Evolutionary conservation across 768 basidiomycete genomes (phyloP).

Genomic region (Mycena venus): DNA sequence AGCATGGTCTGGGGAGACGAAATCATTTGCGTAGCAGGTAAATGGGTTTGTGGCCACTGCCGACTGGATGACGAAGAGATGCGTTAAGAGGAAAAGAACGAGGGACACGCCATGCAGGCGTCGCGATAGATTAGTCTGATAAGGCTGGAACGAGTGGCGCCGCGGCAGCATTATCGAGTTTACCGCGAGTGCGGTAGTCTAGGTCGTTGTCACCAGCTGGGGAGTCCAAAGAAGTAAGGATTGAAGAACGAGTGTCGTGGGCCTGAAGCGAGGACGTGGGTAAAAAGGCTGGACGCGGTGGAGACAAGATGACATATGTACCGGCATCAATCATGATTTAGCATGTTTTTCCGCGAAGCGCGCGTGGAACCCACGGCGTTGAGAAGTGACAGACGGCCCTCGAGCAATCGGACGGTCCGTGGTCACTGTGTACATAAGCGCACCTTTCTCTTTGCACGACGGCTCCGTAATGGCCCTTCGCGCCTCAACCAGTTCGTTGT

Average conservation of each 20-base stretch:
- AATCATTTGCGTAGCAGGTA: conserved; percentile 66
- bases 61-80: background rate
- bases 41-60: conserved; percentile 28
- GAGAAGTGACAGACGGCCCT: no score
- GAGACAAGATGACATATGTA: background rate
- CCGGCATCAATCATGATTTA: background rate
- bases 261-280: background rate
- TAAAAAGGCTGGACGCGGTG: background rate
- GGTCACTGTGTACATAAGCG: no score
- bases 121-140: no score
- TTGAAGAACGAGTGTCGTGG: background rate
- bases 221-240: background rate
- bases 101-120: background rate
- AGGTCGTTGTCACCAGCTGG: background rate
- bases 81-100: background rate
- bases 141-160: background rate
- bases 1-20: conserved; percentile 64
- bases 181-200: background rate
- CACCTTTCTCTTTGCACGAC: no score
- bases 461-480: no score
- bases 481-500: no score
- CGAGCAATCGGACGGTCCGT: no score
- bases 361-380: no score
- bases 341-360: background rate
- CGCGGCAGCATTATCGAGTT: background rate